A percentile compares a stretch with the other conserved stretches of the same genome.
phyloP scores from a whole-genome alignment of 148 eudicot genomes.

The Rhododendron mucronatum region DNA sequence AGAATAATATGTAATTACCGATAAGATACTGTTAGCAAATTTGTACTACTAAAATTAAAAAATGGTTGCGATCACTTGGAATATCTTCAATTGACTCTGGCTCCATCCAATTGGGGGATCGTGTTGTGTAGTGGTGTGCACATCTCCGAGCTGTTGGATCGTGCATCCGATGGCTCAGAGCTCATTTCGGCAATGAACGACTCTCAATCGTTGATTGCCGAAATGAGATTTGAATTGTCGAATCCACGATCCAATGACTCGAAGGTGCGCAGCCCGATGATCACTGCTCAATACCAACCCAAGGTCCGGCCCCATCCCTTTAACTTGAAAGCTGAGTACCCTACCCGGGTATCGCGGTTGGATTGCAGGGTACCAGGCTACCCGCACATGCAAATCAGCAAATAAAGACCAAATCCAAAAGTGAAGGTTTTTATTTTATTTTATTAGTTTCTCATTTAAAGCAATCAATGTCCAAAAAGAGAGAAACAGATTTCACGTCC shows the following conservation, averaged over 20 bases:
- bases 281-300: too few relatives aligned
- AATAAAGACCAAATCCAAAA: not conserved
- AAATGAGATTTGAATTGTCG: fast-evolving
- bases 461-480: not conserved
- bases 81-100: not conserved
- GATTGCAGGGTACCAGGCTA: not conserved
- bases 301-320: not conserved
- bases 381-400: not conserved
- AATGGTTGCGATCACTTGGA: not conserved
- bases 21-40: too few relatives aligned
- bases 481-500: too few relatives aligned
- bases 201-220: too few relatives aligned
- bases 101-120: too few relatives aligned
- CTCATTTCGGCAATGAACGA: too few relatives aligned
- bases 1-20: too few relatives aligned
- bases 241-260: too few relatives aligned
- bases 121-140: too few relatives aligned
- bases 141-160: fast-evolving
- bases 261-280: too few relatives aligned
- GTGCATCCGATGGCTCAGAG: too few relatives aligned
- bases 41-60: too few relatives aligned
- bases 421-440: not conserved
- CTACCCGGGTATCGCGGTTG: not conserved
- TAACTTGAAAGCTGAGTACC: not conserved
- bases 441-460: not conserved